Conservation (phyloP, 2,329 filamentous ascomycete genomes). For the Talaromyces marneffei region DNA sequence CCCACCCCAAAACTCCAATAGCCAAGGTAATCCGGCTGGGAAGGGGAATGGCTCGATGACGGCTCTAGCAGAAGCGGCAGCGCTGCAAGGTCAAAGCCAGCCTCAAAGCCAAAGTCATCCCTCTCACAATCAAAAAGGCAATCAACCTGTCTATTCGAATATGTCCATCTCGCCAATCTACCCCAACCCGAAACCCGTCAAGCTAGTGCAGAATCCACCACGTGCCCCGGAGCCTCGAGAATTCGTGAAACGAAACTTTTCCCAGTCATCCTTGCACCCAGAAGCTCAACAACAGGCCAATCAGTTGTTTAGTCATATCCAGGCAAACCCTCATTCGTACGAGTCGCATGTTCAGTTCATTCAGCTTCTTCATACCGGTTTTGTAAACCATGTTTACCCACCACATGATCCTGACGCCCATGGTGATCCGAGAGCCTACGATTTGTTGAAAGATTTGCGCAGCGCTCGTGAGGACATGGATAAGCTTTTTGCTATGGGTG, state of each 20-base stretch:
- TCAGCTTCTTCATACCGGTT: constrained; percentile 42
- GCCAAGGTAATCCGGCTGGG: constrained; percentile 24
- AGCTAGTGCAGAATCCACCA: constrained; percentile 39
- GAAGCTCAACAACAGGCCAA: constrained; percentile 38
- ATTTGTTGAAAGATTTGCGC: constrained; percentile 43
- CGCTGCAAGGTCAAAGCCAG: constrained; percentile 35
- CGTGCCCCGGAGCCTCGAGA: constrained; percentile 40
- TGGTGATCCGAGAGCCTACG: constrained; percentile 41
- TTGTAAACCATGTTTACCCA: constrained; percentile 44
- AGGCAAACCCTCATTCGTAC: constrained; percentile 43
- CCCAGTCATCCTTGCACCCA: constrained; percentile 36
- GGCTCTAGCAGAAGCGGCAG: constrained; percentile 43
- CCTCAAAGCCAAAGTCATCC: constrained; percentile 20
- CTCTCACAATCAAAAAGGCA: constrained; percentile 34
- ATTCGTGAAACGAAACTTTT: constrained; percentile 35
- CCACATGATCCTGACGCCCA: constrained; percentile 41
- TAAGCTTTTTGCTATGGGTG: constrained; percentile 57
- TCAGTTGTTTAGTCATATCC: constrained; percentile 38
- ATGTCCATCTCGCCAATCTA: constrained; percentile 39
- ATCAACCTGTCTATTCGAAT: constrained; percentile 28
- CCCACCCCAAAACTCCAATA: constrained; percentile 28
- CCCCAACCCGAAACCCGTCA: constrained; percentile 31
- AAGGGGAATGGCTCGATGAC: constrained; percentile 41
- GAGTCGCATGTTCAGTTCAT: constrained; percentile 44
- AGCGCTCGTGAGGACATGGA: constrained; percentile 54